A percentile compares a stretch with the other conserved stretches of the same genome.
These are phyloP conservation scores for Dictyostelium brefeldianum DNA, from an alignment of 78 protist genomes.

Conservation along the genomic window DNA sequence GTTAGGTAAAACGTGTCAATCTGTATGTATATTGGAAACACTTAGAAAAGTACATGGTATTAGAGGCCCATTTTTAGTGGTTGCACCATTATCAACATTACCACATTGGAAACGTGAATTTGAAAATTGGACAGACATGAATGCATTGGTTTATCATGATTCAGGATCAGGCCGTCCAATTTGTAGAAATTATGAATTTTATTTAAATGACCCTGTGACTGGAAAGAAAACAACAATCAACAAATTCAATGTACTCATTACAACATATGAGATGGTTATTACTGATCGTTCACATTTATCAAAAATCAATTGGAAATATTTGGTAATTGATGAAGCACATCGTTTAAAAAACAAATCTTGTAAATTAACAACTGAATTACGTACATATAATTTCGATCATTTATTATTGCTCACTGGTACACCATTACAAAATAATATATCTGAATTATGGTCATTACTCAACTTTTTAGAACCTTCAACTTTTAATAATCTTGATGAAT, in stretches of 20 bases:
- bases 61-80: slow-evolving; percentile 94
- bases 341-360: slow-evolving; percentile 90
- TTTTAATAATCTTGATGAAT: slow-evolving; percentile 66
- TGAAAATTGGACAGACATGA: slow-evolving; percentile 80
- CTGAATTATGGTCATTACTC: slow-evolving; percentile 94
- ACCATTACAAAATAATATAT: slow-evolving; percentile 94
- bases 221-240: not conserved
- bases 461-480: slow-evolving; percentile 87
- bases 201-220: not conserved
- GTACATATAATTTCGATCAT: slow-evolving; percentile 59
- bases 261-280: slow-evolving; percentile 95
- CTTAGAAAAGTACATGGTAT: slow-evolving; percentile 64
- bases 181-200: slow-evolving; percentile 85
- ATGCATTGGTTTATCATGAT: slow-evolving; percentile 87
- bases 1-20: slow-evolving; percentile 91
- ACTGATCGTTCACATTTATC: slow-evolving; percentile 56
- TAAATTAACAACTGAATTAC: slow-evolving; percentile 71
- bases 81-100: slow-evolving; percentile 95
- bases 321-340: slow-evolving; percentile 95
- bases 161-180: slow-evolving; percentile 54
- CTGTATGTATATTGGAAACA: slow-evolving; percentile 73
- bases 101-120: slow-evolving; percentile 95
- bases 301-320: slow-evolving; percentile 85
- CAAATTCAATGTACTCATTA: slow-evolving; percentile 91
- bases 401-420: slow-evolving; percentile 94